Conservation (phyloP, 345 rosid genomes). For the Corchorus capsularis region DNA sequence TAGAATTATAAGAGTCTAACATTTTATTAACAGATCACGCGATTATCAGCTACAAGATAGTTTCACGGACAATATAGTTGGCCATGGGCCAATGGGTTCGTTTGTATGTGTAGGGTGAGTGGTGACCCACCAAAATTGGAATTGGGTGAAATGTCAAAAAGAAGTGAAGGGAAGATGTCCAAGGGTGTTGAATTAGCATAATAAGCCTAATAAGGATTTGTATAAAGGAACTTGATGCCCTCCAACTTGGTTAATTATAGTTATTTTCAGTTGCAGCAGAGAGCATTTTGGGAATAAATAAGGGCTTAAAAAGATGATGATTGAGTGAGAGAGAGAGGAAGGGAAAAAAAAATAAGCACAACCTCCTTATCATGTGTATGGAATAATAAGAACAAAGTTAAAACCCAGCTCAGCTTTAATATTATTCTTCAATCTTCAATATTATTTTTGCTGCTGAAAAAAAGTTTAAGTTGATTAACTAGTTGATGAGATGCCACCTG, state of each 20-base stretch:
- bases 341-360: not conserved
- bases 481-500: constrained; percentile 2
- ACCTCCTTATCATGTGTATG: not conserved
- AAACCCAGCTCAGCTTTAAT: not conserved
- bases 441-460: not conserved
- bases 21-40: too few species aligned
- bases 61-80: not conserved
- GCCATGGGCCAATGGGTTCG: too few species aligned
- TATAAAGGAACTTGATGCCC: not conserved
- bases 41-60: too few species aligned
- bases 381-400: not conserved
- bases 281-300: not conserved
- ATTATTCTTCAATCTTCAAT: not conserved
- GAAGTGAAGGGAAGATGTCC: not conserved
- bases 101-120: constrained; percentile 10
- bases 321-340: not conserved
- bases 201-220: not conserved
- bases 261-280: constrained; percentile 2
- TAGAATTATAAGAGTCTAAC: too few species aligned
- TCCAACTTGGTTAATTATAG: constrained; percentile 6
- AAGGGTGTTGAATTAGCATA: constrained; percentile 5
- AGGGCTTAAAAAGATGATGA: not conserved
- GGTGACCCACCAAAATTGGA: constrained; percentile 1
- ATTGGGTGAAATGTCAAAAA: constrained; percentile 7
- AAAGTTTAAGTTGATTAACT: not conserved